Evolutionary conservation across 768 basidiomycete species (phyloP), one percentile per base, ranked within the genome.

Genomic region (Lanmaoa rubissima): DNA sequence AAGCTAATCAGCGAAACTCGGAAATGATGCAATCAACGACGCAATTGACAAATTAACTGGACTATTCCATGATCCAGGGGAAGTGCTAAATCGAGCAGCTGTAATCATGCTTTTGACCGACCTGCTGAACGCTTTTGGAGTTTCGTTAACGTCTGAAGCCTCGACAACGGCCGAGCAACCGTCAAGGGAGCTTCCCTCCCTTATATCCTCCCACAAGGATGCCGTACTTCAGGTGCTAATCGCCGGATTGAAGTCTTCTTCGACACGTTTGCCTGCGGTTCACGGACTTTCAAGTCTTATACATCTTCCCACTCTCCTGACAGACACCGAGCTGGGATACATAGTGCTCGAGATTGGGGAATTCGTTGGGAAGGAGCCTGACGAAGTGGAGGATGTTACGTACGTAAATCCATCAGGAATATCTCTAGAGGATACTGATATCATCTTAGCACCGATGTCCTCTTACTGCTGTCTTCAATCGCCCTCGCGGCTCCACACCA

Each of bases 301-400:
- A n/a, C 82, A 81, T 9, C 85, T 91, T 2, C 74, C 78, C 8
- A 71, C 70, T 1, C 79, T 94, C 44, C 75, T 96, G 38, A 75
- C 82, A 0, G 79, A 86, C 50, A 81, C 86, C 19, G 95, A 99
- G 68, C 71, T 92, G 12, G 83, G 85, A 4, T 94, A 88, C 66
- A 75, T 93, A 40, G 88, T 96, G 1, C 86, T 87, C 54, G 86
- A 82, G 48, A 76, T 88, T 28, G 85, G 89, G 64, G 87, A 92
- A 48, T 73, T 91, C 10, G 73, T 96, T 36, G 48, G 52, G 38
- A 73, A 66, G 46, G 76, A 80, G 49, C 74, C 73, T 13, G 78
- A 82, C 41, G 81, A 82, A 16, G 77, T 78, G 21, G 81, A 81
- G 44, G 85, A 88, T 51, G 69, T 78, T 47, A 86, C 56, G 85